A percentile compares a stretch with the other conserved stretches of the same genome.
These are phyloP conservation scores for Linnemannia schmuckeri DNA, from an alignment of 192 early-diverging fungal species.

Conservation along the genomic window DNA sequence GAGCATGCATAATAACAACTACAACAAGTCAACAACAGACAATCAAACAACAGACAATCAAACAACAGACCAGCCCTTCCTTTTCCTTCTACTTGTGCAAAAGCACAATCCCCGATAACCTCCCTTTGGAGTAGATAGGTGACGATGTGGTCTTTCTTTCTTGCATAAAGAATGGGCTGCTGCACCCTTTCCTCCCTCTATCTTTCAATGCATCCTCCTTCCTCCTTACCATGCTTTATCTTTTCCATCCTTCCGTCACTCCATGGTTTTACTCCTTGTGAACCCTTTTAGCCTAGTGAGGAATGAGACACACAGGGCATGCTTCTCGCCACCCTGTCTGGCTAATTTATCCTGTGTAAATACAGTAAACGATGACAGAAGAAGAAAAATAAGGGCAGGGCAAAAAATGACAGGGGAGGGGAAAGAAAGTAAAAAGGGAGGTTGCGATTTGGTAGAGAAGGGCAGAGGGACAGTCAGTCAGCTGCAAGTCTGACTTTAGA, in stretches of 20 bases:
- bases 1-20: neutral
- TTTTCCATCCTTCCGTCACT: no score
- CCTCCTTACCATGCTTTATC: no score
- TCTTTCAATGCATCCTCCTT: neutral
- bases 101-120: neutral
- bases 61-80: neutral
- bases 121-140: neutral
- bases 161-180: neutral
- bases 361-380: neutral
- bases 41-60: neutral
- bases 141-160: neutral
- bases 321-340: neutral
- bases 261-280: neutral
- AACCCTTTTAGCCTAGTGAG: neutral
- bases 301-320: neutral
- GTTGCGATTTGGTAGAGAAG: neutral
- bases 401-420: neutral
- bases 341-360: neutral
- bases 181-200: neutral
- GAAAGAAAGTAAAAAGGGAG: neutral
- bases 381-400: neutral
- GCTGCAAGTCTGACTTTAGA: slow-evolving; percentile 14
- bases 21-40: neutral
- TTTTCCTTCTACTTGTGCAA: neutral
- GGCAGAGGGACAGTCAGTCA: slow-evolving; percentile 16